Conservation (phyloP, 805 yeast species). For the Ogataea methanolica region DNA sequence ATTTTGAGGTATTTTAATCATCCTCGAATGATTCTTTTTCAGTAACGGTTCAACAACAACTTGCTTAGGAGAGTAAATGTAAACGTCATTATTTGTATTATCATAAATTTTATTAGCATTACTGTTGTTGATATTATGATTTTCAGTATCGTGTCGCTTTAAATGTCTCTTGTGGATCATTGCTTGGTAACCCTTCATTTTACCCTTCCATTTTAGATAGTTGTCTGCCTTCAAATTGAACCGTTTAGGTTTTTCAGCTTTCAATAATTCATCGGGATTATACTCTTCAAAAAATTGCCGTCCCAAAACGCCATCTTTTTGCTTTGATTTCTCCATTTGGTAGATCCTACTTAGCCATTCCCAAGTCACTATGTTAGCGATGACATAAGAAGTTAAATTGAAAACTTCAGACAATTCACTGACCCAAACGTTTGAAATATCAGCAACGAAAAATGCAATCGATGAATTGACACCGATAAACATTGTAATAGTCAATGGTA, state of each 20-base stretch:
- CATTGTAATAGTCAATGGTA: slow-evolving; percentile 54
- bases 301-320: slow-evolving; percentile 70
- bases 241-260: neutral
- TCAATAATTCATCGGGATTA: neutral
- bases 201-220: slow-evolving; percentile 28
- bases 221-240: slow-evolving; percentile 11
- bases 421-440: slow-evolving; percentile 72
- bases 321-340: slow-evolving; percentile 51
- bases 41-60: slow-evolving; percentile 32
- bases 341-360: slow-evolving; percentile 76
- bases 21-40: neutral
- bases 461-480: slow-evolving; percentile 53
- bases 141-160: neutral
- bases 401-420: slow-evolving; percentile 68
- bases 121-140: neutral
- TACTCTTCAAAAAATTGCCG: slow-evolving; percentile 69
- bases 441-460: slow-evolving; percentile 70
- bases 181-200: slow-evolving; percentile 33
- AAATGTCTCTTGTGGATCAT: no score
- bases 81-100: slow-evolving; percentile 30
- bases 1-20: neutral
- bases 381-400: slow-evolving; percentile 64
- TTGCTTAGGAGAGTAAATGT: slow-evolving; percentile 38
- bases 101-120: neutral
- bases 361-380: slow-evolving; percentile 75